These are phyloP conservation scores for Saccharomycopsis vini DNA, from an alignment of 805 yeast species.

Conservation along the genomic window DNA sequence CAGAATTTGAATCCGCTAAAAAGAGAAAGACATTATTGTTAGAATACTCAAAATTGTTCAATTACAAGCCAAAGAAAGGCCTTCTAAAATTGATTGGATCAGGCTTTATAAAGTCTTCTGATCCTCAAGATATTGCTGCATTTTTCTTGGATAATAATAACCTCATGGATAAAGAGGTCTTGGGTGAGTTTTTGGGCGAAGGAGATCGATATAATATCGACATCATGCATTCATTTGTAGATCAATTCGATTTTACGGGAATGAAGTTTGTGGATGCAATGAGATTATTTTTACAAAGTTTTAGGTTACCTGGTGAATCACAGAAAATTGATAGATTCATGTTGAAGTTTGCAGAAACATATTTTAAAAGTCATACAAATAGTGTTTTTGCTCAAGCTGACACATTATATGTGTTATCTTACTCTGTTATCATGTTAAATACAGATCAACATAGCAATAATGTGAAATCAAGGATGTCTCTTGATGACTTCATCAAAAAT, in stretches of 20 bases:
- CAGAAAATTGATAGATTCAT: slow-evolving; percentile 95
- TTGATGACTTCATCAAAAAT: slow-evolving; percentile 77
- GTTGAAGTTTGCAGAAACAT: slow-evolving; percentile 94
- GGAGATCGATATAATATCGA: slow-evolving; percentile 70
- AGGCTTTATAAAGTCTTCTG: slow-evolving; percentile 52
- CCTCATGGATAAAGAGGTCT: slow-evolving; percentile 69
- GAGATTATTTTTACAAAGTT: slow-evolving; percentile 74
- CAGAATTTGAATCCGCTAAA: slow-evolving; percentile 78
- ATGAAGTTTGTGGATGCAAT: slow-evolving; percentile 76
- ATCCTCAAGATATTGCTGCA: slow-evolving; percentile 62
- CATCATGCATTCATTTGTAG: slow-evolving; percentile 90
- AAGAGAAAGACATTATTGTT: slow-evolving; percentile 72
- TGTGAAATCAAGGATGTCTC: slow-evolving; percentile 77
- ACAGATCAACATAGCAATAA: slow-evolving; percentile 91
- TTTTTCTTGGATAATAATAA: slow-evolving; percentile 62
- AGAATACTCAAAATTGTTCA: slow-evolving; percentile 72
- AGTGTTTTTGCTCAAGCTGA: slow-evolving; percentile 79
- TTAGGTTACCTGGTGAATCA: slow-evolving; percentile 95
- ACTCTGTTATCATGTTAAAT: slow-evolving; percentile 85
- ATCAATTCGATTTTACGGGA: slow-evolving; percentile 66
- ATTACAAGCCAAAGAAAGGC: slow-evolving; percentile 79
- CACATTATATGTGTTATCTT: slow-evolving; percentile 85
- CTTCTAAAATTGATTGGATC: slow-evolving; percentile 49
- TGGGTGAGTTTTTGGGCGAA: slow-evolving; percentile 92
- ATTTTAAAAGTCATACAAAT: slow-evolving; percentile 79